Evolutionary conservation across 768 basidiomycete genomes (phyloP), one percentile per base, ranked within the genome.

Genomic region (Suillus sp.): DNA sequence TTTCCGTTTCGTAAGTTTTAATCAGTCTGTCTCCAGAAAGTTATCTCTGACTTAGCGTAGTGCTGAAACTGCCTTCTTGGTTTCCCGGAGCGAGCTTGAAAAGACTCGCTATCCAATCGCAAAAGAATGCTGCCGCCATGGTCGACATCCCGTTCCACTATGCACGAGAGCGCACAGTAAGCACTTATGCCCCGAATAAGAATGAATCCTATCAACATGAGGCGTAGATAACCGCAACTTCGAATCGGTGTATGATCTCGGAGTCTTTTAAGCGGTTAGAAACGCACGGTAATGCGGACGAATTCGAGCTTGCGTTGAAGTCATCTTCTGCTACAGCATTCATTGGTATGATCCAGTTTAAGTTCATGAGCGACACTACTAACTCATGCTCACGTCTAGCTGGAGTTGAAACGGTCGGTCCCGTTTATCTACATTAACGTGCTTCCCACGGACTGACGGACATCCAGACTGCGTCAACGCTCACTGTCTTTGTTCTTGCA

Each of bases 61-160:
- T 74, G 54, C 67, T 74, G 34, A 73, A 66, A 47, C 67, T 74
- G 42, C 73, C 73, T 13, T 55, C 57, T 18, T 79, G 77, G 78
- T 71, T 79, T 45, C 77, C 77, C 3, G 78, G 77, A 4, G 78
- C 78, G 22, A 68, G 63, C 18, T 65, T 75, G 38, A 76, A 67
- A 64, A 69, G 71, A 42, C 66, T 70, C 64, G 75, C 77, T 14
- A 53, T 64, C 25, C 69, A 69, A 48, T 78, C 74, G 13, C 76
- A 66, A 43, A 71, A 62, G 7, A 74, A 68, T 59, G 42, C 74
- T 22, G 60, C 68, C 34, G 67, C 70, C 32, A 76, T 76, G 75
- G 62, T 71, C 37, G 67, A 74, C 1, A 64, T 68, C 1, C 75
- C 73, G 14, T 76, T 76, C 57, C 60, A 56, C 50, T 75, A 75